Conservation (phyloP, 163 green algal species). For the Chlamydomonas reinhardtii region DNA sequence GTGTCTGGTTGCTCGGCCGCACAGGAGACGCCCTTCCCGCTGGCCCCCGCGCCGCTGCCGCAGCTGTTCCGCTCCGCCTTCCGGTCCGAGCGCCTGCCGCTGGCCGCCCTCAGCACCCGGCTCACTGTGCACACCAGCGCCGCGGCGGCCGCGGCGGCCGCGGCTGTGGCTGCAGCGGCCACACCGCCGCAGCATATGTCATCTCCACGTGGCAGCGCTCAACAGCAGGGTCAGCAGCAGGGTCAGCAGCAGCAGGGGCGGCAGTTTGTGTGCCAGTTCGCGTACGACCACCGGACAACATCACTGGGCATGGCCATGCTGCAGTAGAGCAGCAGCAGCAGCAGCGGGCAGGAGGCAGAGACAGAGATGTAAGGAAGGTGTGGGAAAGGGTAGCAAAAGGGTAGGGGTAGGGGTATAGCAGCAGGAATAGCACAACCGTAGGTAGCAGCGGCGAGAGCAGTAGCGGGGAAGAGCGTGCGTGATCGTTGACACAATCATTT, state of each 20-base stretch:
- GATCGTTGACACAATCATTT: too few species aligned
- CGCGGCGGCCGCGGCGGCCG: neutral
- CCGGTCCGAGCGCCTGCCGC: slow-evolving; percentile 23
- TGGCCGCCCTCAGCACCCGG: slow-evolving; percentile 17
- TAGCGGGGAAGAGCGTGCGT: too few species aligned
- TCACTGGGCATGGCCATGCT: slow-evolving; percentile 15
- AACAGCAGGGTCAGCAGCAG: neutral
- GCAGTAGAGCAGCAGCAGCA: too few species aligned
- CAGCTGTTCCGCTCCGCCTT: slow-evolving; percentile 41
- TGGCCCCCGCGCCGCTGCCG: slow-evolving; percentile 25
- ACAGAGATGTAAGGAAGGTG: too few species aligned
- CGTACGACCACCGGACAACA: slow-evolving; percentile 31
- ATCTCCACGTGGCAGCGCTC: too few species aligned
- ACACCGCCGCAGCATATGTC: too few species aligned
- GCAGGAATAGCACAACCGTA: too few species aligned
- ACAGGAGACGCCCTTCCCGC: slow-evolving; percentile 45
- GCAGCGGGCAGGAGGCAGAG: too few species aligned
- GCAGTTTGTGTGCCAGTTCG: slow-evolving; percentile 33
- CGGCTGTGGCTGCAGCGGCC: neutral
- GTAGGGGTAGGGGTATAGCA: too few species aligned
- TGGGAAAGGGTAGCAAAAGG: too few species aligned
- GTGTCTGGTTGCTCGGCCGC: neutral
- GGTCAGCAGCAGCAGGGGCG: neutral
- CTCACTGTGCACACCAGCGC: neutral
- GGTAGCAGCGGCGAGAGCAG: too few species aligned